Percentiles rank a stretch among this genome's conserved stretches.
Conservation (phyloP, 2,329 filamentous ascomycete genomes). For the Alternaria angustiovoidea region DNA sequence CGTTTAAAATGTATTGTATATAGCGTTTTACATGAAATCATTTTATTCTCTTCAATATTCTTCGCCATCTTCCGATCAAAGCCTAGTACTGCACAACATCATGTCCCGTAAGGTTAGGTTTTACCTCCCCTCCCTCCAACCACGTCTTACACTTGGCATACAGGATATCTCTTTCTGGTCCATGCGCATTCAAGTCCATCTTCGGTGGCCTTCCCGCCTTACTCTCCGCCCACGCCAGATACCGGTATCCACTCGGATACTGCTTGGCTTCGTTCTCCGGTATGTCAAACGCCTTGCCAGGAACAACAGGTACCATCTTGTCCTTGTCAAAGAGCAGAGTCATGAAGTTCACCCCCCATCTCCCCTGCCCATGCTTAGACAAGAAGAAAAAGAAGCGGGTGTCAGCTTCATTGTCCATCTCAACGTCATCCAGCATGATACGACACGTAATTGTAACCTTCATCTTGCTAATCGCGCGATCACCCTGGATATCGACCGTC, state of each 20-base stretch:
- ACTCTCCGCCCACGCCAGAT: neutral
- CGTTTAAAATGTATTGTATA: slow-evolving; percentile 8
- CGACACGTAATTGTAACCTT: neutral
- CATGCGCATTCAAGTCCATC: neutral
- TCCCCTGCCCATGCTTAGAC: neutral
- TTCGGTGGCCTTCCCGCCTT: neutral
- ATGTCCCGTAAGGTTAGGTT: neutral
- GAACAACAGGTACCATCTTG: neutral
- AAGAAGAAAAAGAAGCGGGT: neutral
- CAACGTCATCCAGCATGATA: neutral
- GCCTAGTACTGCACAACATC: neutral
- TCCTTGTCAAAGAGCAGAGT: neutral
- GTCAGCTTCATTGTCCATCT: neutral
- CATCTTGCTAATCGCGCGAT: neutral
- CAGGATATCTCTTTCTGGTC: neutral
- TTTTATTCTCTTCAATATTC: neutral
- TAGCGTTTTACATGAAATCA: neutral
- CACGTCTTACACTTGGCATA: neutral
- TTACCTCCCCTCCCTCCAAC: neutral
- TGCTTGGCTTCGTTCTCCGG: neutral
- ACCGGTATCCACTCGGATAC: neutral
- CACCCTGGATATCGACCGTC: neutral
- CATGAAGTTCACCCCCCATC: neutral
- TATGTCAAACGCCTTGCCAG: neutral
- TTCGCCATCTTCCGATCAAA: neutral